Base-by-base conservation (phyloP, 75 land plant species). In the Cupressus sempervirens region DNA sequence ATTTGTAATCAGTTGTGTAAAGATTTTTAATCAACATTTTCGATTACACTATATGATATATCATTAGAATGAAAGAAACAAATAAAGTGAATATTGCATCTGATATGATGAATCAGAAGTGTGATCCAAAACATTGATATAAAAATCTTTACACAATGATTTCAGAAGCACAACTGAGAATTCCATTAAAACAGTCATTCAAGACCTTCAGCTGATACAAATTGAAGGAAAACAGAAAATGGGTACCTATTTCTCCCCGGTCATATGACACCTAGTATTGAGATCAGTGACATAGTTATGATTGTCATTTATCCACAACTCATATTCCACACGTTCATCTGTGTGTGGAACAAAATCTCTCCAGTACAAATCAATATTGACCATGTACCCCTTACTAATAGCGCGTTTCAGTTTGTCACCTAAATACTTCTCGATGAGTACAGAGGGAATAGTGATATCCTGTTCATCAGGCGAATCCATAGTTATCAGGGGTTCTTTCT, bases 221-320 rank as follows among this genome's bases (percentile, higher is more conserved):
- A 76, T 38, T 38, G 45, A 23, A 23, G 23, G n/a, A 38, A n/a
- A 40, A 76, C 41, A 52, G 54, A 32, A 65, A 4, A 38, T 62
- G 83, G 86, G 65, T 86, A 95, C 97, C 92, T 35, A 95, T 76
- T 95, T 94, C 80, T 90, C 87, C 54, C 90, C 95, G 83, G 88
- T 94, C 99, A 93, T 93, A 23, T 95, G 94, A 50, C 99, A 97
- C 83, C 97, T 93, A 65, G 93, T 93, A 43, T 92, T 86, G 88
- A 95, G 94, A 85, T 97, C 99, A 40, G 97, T 94, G 16, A 95
- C 99, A 88, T 97, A 97, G 56, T 93, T 93, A 90, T 92, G 95
- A 84, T 96, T 96, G 86, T 93, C 93, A 80, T 96, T 95, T 38
- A 97, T 92, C 98, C 98, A 96, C 29, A 96, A 89, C 83, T 93